Evolutionary conservation across 495 filamentous ascomycete genomes (phyloP), one percentile per base, ranked within the genome.

Genomic region (Bryoglossum gracile): DNA sequence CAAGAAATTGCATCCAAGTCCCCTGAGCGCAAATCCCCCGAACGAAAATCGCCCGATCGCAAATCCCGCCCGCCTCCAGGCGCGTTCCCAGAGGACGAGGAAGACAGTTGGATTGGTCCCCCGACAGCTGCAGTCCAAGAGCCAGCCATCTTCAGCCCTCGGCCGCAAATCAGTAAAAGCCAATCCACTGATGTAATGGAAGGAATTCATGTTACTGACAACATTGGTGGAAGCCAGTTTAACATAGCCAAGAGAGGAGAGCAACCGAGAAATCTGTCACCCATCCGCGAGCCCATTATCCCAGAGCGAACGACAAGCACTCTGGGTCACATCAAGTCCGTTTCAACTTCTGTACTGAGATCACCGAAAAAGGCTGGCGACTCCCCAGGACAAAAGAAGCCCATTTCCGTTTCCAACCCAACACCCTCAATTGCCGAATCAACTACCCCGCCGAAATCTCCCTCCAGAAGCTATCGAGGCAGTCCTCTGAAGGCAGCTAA

Each of bases 401-500:
- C 68, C 1, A 73, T 80, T 33, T 85, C 83, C 3, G 72, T 78
- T 1, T 82, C 83, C 2, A 79, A 82, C 50, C 74, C 81, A 11
- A 61, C 70, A 21, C 54, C 51, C 8, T 53, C 51, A 6, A 62
- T 78, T 2, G 61, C 68, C 9, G 59, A 65, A 24, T 73, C 81
- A 21, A 81, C 80, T 5, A 87, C 84, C 8, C 83, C 87, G 3
- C 69, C 72, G 18, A 85, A 83, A 36, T 87, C 87, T 10, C 87
- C 87, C 13, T 69, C 74, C 6, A 77, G 77, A 47, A 76, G 74
- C 48, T 76, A 82, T 56, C 68, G 72, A 43, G 87, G 90, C 50
- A 89, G 83, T 37, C 86, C 88, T 4, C 63, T 94, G 22, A 94
- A 87, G 61, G 85, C 89, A 39, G 89, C 89, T 14, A 95, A 94